Base-by-base conservation (phyloP, 1,139 yeast species). In the Pneumocystis wakefieldiae region DNA sequence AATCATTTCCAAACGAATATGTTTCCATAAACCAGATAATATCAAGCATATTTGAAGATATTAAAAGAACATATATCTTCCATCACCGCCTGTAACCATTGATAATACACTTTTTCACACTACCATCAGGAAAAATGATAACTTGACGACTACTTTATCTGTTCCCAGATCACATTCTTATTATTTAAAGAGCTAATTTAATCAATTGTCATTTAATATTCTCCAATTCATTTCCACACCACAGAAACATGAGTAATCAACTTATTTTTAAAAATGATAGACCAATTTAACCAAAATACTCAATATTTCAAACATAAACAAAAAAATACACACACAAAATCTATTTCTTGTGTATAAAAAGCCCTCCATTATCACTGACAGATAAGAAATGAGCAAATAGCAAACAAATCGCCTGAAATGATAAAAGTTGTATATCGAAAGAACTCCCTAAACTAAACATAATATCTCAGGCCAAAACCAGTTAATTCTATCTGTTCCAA, bases 361-460 rank as follows among this genome's bases (percentile, higher is more conserved):
- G 89, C 0, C 97, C 97, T 32, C 97, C 97, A 71, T 91, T 91
- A 72, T 91, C 97, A 64, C 89, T 85, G 14, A 91, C 83, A 0
- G 97, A 97, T 57, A 91, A 75, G 1, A 90, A 78, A 69, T 86
- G 90, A 0, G 86, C 77, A 15, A 86, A 76, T 19, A 28, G 4
- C n/a, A 17, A 19, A 15, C 8, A 39, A 39, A 39, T 39, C n/a
- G 38, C n/a, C 15, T 55, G 36, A 72, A 69, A 15, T 72, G 71
- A 19, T 73, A 70, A 0, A 81, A 73, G 1, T 82, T 58, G 29
- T 15, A 38, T 41, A 19, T 61, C 58, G 19, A 57, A 48, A 19
- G 60, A 59, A 17, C 37, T 17, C 5, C 63, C 61, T 2, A 59
- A 59, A 6, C 58, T 42, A n/a, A 62, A 57, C 3, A 59, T 59